Conservation (phyloP, 2,329 filamentous ascomycete species). For the Colletotrichum sp. region DNA sequence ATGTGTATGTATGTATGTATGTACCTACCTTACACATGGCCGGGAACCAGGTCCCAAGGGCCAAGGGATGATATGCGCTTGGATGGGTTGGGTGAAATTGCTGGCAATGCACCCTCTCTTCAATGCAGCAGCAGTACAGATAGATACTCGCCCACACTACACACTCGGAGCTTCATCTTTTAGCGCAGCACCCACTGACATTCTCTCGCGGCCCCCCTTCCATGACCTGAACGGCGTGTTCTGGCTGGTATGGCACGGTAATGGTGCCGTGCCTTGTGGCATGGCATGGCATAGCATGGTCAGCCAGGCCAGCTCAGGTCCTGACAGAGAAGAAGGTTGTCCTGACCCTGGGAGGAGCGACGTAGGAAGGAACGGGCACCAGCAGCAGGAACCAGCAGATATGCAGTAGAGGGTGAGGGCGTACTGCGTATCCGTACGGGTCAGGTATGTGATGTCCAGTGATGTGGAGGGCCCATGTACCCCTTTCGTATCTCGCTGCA, state of each 20-base stretch:
- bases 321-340: background rate
- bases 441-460: background rate
- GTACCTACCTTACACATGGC: background rate
- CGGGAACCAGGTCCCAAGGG: slow-evolving; percentile 2
- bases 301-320: background rate
- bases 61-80: slow-evolving; percentile 10
- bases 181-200: slow-evolving; percentile 11
- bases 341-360: background rate
- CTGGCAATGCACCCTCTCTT: slow-evolving; percentile 11
- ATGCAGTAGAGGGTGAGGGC: background rate
- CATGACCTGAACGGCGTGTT: background rate
- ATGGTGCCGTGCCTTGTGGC: background rate
- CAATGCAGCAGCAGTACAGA: background rate
- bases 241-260: background rate
- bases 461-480: background rate
- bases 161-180: slow-evolving; percentile 13
- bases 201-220: background rate
- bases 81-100: slow-evolving; percentile 23
- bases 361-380: background rate
- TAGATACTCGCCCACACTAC: slow-evolving; percentile 2
- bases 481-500: background rate
- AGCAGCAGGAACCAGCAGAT: background rate
- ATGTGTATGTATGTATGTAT: background rate
- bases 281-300: background rate
- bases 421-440: background rate